These are phyloP conservation scores for Colletotrichum theobromicola DNA, from an alignment of 2,329 filamentous ascomycete species.

Conservation along the genomic window DNA sequence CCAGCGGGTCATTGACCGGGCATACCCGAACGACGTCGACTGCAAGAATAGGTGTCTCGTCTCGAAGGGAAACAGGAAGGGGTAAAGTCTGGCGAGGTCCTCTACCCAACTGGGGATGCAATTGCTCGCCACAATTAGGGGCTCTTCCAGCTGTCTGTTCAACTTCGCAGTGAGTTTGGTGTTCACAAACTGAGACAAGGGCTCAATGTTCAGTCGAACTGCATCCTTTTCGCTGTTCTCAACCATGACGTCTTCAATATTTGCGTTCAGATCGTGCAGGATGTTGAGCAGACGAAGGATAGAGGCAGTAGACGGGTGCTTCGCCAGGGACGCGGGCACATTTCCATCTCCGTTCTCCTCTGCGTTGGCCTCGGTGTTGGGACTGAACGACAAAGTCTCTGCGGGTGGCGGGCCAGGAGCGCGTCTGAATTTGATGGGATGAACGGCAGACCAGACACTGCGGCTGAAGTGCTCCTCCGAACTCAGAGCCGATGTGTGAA, in stretches of 20 bases:
- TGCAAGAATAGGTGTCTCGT: slow-evolving; percentile 96
- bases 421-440: slow-evolving; percentile 90
- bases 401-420: slow-evolving; percentile 82
- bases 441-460: slow-evolving; percentile 88
- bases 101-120: slow-evolving; percentile 96
- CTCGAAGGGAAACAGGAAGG: slow-evolving; percentile 98
- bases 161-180: slow-evolving; percentile 98
- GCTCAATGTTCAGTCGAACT: slow-evolving; percentile 77
- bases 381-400: slow-evolving; percentile 68
- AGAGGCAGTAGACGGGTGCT: slow-evolving; percentile 82
- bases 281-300: slow-evolving; percentile 90
- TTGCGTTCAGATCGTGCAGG: slow-evolving; percentile 89
- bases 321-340: slow-evolving; percentile 80
- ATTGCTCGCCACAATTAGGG: slow-evolving; percentile 94
- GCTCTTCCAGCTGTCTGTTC: slow-evolving; percentile 95
- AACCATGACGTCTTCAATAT: slow-evolving; percentile 87
- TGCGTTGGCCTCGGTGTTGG: slow-evolving; percentile 50
- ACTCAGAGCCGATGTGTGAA: slow-evolving; percentile 67
- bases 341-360: slow-evolving; percentile 59
- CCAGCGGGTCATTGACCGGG: slow-evolving; percentile 96
- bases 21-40: slow-evolving; percentile 98
- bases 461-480: slow-evolving; percentile 71
- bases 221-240: slow-evolving; percentile 69
- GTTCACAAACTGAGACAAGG: slow-evolving; percentile 94
- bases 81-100: slow-evolving; percentile 89